Conservation (phyloP, 2,329 filamentous ascomycete species). For the Alternaria tenuissima region DNA sequence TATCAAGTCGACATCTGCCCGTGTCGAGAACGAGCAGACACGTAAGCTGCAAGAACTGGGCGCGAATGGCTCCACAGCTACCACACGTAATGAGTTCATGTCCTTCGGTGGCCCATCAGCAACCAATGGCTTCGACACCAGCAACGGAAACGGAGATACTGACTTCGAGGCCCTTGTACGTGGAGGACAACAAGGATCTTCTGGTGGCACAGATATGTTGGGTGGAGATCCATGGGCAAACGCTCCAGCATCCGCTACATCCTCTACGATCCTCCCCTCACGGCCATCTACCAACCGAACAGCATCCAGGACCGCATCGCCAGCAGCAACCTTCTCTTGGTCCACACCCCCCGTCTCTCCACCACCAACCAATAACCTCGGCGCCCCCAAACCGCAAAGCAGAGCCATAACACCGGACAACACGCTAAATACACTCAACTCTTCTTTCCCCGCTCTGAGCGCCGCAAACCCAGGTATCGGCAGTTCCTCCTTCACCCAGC, state of each 20-base stretch:
- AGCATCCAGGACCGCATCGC: constrained; percentile 38
- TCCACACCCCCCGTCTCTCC: constrained; percentile 52
- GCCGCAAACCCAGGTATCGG: constrained; percentile 47
- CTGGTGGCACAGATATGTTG: constrained; percentile 48
- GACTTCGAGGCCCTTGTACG: constrained; percentile 93
- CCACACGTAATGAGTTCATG: constrained; percentile 71
- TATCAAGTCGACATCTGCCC: constrained; percentile 79
- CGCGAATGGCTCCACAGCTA: constrained; percentile 63
- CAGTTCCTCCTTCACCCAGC: constrained; percentile 47
- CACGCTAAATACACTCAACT: constrained; percentile 52
- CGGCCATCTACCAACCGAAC: constrained; percentile 37
- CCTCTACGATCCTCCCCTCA: constrained; percentile 44
- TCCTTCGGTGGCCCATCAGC: constrained; percentile 66
- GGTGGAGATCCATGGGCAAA: constrained; percentile 56
- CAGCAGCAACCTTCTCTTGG: constrained; percentile 57
- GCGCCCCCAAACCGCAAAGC: constrained; percentile 38
- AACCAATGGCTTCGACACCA: constrained; percentile 66
- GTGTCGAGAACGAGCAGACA: constrained; percentile 87
- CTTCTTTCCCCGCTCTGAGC: constrained; percentile 47
- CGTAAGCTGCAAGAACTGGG: constrained; percentile 87
- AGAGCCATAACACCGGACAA: constrained; percentile 63
- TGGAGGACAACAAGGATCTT: constrained; percentile 64
- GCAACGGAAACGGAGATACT: constrained; percentile 67
- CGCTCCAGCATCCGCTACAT: constrained; percentile 42
- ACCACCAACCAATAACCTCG: constrained; percentile 37